These are phyloP conservation scores for Pleurotus pulmonarius DNA, from an alignment of 768 basidiomycete species.

Conservation along the genomic window DNA sequence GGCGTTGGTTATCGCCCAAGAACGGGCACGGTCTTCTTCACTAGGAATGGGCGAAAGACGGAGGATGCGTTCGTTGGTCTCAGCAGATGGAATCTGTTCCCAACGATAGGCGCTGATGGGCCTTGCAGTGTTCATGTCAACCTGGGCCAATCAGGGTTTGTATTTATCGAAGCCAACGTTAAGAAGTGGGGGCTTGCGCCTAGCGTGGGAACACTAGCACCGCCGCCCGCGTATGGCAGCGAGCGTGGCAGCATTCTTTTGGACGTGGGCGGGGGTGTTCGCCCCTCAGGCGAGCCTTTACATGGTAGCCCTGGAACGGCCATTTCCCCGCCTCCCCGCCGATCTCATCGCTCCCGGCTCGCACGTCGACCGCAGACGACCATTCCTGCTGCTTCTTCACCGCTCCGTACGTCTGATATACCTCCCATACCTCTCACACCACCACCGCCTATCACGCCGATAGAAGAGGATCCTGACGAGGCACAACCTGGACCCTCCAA, in stretches of 20 bases:
- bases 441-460: slow-evolving; percentile 73
- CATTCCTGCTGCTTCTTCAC: slow-evolving; percentile 56
- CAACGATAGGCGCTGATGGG: slow-evolving; percentile 93
- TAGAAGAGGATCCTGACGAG: slow-evolving; percentile 60
- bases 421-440: slow-evolving; percentile 43
- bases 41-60: slow-evolving; percentile 93
- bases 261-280: slow-evolving; percentile 73
- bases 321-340: slow-evolving; percentile 47
- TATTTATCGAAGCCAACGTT: slow-evolving; percentile 99
- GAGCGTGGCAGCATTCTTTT: slow-evolving; percentile 95
- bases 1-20: slow-evolving; percentile 96
- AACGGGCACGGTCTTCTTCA: slow-evolving; percentile 98
- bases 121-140: slow-evolving; percentile 97
- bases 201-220: slow-evolving; percentile 93
- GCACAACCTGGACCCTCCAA: slow-evolving; percentile 47
- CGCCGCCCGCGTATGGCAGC: slow-evolving; percentile 96
- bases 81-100: slow-evolving; percentile 91
- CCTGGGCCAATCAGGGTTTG: slow-evolving; percentile 96
- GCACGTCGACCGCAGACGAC: slow-evolving; percentile 44
- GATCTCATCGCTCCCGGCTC: slow-evolving; percentile 48
- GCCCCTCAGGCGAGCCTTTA: slow-evolving; percentile 27
- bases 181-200: slow-evolving; percentile 99
- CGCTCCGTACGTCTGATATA: slow-evolving; percentile 53
- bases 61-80: slow-evolving; percentile 95
- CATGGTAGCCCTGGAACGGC: slow-evolving; percentile 30